phyloP scores from a whole-genome alignment of 176 grass and related monocot genomes.

The Zizania latifolia region DNA sequence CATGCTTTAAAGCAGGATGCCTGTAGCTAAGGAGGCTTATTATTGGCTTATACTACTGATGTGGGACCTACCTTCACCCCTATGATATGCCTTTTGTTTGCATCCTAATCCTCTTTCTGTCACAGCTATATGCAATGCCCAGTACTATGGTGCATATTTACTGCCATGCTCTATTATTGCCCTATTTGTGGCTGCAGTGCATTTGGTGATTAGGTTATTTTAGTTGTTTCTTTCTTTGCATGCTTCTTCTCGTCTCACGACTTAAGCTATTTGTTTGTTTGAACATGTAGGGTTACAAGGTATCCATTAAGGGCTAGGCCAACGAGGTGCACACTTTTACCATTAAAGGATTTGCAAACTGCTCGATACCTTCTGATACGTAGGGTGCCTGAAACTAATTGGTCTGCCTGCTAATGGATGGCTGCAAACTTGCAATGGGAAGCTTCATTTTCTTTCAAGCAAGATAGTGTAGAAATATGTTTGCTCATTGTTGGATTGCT shows the following conservation, averaged over 20 bases:
- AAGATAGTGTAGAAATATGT: background rate
- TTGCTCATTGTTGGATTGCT: background rate
- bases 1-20: constrained; percentile 68
- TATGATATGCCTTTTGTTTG: constrained; percentile 51
- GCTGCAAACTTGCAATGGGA: constrained; percentile 12
- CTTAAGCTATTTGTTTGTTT: constrained; percentile 29
- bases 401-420: constrained; percentile 6
- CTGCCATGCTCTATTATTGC: constrained; percentile 43
- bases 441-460: constrained; percentile 1
- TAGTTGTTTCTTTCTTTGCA: constrained; percentile 37
- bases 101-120: no score
- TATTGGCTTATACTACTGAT: constrained; percentile 32
- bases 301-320: constrained; percentile 36
- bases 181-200: constrained; percentile 33
- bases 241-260: constrained; percentile 39
- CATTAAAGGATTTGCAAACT: constrained; percentile 11
- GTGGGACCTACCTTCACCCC: constrained; percentile 25
- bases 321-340: constrained; percentile 19
- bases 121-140: constrained; percentile 30
- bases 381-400: background rate
- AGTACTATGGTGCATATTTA: constrained; percentile 15
- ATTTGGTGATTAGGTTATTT: constrained; percentile 43
- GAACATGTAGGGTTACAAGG: constrained; percentile 40
- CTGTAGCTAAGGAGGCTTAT: constrained; percentile 20
- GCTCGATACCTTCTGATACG: constrained; percentile 3